A percentile compares a stretch with the other conserved stretches of the same genome.
These are phyloP conservation scores for Zygoascus meyerae DNA, from an alignment of 1,139 yeast species.

Conservation along the genomic window DNA sequence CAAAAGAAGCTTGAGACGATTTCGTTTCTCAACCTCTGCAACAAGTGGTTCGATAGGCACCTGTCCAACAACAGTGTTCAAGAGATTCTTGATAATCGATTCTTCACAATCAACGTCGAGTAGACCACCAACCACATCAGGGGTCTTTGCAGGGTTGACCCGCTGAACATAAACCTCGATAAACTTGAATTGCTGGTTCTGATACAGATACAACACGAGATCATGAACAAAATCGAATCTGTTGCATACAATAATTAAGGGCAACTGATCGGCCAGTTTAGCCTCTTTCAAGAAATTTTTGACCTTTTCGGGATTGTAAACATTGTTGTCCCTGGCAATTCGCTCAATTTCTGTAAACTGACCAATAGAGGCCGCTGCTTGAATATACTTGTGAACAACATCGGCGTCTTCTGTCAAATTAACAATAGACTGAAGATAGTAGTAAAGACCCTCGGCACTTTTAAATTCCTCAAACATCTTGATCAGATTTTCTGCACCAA, in stretches of 20 bases:
- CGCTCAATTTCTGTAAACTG: constrained; percentile 94
- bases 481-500: constrained; percentile 80
- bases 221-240: constrained; percentile 89
- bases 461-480: constrained; percentile 90
- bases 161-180: constrained; percentile 97
- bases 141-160: constrained; percentile 91
- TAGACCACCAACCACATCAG: constrained; percentile 93
- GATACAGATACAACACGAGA: constrained; percentile 85
- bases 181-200: constrained; percentile 89
- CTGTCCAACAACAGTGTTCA: constrained; percentile 85
- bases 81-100: constrained; percentile 68
- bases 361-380: constrained; percentile 85
- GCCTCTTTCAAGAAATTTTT: constrained; percentile 95
- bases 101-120: constrained; percentile 98
- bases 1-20: constrained; percentile 80
- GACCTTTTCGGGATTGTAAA: constrained; percentile 94
- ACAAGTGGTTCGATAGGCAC: constrained; percentile 90
- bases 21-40: constrained; percentile 92
- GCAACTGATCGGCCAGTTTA: constrained; percentile 89
- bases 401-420: constrained; percentile 91
- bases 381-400: constrained; percentile 92
- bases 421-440: constrained; percentile 87
- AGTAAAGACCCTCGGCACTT: constrained; percentile 88
- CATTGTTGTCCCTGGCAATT: constrained; percentile 87
- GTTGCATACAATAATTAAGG: constrained; percentile 94